A percentile compares a stretch with the other conserved stretches of the same genome.
Conservation (phyloP, 2,329 filamentous ascomycete genomes). For the Exophiala lecanii-corni region DNA sequence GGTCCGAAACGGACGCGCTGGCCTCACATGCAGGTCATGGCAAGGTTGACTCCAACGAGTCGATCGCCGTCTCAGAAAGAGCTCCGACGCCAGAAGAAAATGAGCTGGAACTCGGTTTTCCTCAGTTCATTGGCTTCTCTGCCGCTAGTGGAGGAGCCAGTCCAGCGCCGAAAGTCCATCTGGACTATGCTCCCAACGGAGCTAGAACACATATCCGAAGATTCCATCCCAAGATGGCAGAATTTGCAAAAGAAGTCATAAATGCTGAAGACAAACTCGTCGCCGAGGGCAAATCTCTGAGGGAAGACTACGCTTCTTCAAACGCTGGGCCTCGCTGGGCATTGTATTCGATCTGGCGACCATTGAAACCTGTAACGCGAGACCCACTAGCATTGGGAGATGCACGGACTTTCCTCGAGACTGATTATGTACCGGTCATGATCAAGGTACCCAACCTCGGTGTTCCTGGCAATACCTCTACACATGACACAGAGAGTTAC, state of each 20-base stretch:
- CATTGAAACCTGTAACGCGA: slow-evolving; percentile 21
- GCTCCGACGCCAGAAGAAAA: slow-evolving; percentile 17
- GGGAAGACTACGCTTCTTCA: slow-evolving; percentile 14
- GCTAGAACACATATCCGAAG: slow-evolving; percentile 28
- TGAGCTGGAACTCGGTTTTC: slow-evolving; percentile 21
- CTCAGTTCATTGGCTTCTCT: slow-evolving; percentile 28
- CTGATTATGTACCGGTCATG: slow-evolving; percentile 19
- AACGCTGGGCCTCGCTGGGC: slow-evolving; percentile 22
- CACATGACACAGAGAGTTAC: slow-evolving; percentile 18
- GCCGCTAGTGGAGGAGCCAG: slow-evolving; percentile 20
- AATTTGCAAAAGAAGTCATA: slow-evolving; percentile 24
- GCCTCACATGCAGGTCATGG: slow-evolving; percentile 23
- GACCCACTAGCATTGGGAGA: slow-evolving; percentile 23
- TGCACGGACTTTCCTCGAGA: slow-evolving; percentile 20
- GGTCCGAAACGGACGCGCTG: slow-evolving; percentile 26
- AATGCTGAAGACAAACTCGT: slow-evolving; percentile 34
- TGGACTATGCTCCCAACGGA: slow-evolving; percentile 29
- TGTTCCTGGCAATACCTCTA: slow-evolving; percentile 9
- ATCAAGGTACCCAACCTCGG: slow-evolving; percentile 21
- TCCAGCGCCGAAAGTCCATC: slow-evolving; percentile 30
- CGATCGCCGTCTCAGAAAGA: background rate
- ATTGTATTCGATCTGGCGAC: slow-evolving; percentile 25
- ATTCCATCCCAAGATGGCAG: slow-evolving; percentile 25
- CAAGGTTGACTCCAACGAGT: slow-evolving; percentile 1
- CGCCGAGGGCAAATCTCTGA: slow-evolving; percentile 18